Evolutionary conservation across 2,329 filamentous ascomycete genomes (phyloP).

Genomic region (Aspergillus novofumigatus): DNA sequence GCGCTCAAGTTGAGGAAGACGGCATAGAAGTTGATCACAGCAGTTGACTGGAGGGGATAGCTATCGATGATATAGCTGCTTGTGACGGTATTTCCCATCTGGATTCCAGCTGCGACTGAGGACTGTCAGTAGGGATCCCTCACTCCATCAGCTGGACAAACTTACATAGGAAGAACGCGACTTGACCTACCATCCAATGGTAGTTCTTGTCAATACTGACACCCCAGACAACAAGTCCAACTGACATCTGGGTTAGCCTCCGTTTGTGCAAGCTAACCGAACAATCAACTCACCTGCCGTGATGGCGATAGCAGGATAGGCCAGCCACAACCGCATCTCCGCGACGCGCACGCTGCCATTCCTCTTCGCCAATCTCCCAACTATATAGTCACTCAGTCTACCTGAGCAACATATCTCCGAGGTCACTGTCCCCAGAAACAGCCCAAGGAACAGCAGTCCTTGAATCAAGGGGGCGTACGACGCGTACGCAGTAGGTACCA

Average conservation of each 20-base stretch:
- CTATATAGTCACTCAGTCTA: conserved; percentile 49
- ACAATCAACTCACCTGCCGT: conserved; percentile 34
- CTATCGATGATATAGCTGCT: conserved; percentile 53
- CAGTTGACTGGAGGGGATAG: conserved; percentile 54
- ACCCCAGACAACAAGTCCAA: conserved; percentile 54
- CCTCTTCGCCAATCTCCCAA: conserved; percentile 43
- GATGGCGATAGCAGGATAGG: conserved; percentile 50
- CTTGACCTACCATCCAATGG: conserved; percentile 56
- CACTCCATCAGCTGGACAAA: conserved; percentile 1
- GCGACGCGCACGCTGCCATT: conserved; percentile 44
- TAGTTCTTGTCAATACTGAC: conserved; percentile 50
- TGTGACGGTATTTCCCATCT: conserved; percentile 54
- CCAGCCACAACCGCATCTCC: conserved; percentile 55
- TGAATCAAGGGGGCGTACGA: conserved; percentile 48
- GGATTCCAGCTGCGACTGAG: conserved; percentile 51
- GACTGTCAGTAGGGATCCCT: neutral
- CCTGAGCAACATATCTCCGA: conserved; percentile 53
- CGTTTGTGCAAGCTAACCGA: neutral
- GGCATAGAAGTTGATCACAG: conserved; percentile 52
- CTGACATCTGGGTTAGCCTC: conserved; percentile 2
- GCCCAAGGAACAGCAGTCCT: conserved; percentile 51
- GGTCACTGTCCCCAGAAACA: conserved; percentile 51
- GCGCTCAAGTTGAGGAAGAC: conserved; percentile 51
- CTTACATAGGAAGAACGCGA: conserved; percentile 53
- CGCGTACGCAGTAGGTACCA: conserved; percentile 51